These are phyloP conservation scores for Aspergillus tubingensis DNA, from an alignment of 2,329 filamentous ascomycete genomes.

Conservation along the genomic window DNA sequence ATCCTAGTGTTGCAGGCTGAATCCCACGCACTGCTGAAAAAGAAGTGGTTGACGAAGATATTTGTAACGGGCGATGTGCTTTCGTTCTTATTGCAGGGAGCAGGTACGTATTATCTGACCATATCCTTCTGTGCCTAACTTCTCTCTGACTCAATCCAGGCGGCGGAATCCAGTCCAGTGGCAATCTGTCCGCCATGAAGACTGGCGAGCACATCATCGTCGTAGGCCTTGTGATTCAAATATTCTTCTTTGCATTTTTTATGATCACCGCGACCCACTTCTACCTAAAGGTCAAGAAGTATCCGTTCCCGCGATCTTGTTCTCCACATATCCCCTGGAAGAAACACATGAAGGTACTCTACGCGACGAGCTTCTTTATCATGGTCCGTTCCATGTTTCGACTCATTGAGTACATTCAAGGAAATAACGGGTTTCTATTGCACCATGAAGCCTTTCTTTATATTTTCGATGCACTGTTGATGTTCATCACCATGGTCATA, in stretches of 20 bases:
- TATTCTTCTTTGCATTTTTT: slow-evolving; percentile 62
- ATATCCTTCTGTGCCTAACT: background rate
- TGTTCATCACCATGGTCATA: background rate
- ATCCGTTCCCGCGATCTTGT: slow-evolving; percentile 8
- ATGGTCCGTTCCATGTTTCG: slow-evolving; percentile 24
- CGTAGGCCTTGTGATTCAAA: slow-evolving; percentile 59
- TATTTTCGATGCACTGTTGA: slow-evolving; percentile 10
- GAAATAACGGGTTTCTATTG: slow-evolving; percentile 4
- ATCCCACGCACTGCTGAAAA: slow-evolving; percentile 31
- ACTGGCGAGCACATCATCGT: slow-evolving; percentile 50
- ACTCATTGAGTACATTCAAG: slow-evolving; percentile 22
- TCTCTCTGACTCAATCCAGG: slow-evolving; percentile 2
- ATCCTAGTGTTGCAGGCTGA: slow-evolving; percentile 38
- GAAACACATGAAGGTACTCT: slow-evolving; percentile 16
- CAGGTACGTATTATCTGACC: slow-evolving; percentile 15
- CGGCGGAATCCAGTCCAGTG: slow-evolving; percentile 19
- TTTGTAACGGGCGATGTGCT: slow-evolving; percentile 38
- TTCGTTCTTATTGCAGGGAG: slow-evolving; percentile 35
- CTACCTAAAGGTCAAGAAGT: slow-evolving; percentile 10
- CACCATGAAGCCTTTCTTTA: slow-evolving; percentile 14
- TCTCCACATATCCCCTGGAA: slow-evolving; percentile 9
- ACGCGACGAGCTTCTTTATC: slow-evolving; percentile 20
- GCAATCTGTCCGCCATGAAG: slow-evolving; percentile 12
- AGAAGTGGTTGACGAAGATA: slow-evolving; percentile 41
- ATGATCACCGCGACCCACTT: slow-evolving; percentile 31